Base-by-base conservation (phyloP, 1,284 basidiomycete species). In the Austroboletus sp. region DNA sequence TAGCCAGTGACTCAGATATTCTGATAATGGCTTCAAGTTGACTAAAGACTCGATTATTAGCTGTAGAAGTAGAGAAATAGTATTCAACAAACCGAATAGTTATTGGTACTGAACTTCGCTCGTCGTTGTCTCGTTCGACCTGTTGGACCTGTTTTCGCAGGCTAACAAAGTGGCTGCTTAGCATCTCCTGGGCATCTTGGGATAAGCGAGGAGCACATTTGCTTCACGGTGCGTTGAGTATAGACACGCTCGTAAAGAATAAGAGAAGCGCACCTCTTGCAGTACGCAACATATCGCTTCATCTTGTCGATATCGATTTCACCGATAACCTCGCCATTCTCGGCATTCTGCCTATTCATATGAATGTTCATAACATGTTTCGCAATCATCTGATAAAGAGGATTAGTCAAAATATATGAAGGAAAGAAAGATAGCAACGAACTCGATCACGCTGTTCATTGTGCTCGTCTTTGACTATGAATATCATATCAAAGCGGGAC, bases 401-500 rank as follows among this genome's bases (percentile, higher is more conserved):
- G 6, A 43, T 49, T 27, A 49, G 29, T 21, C 21, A 30, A 26
- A 21, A 38, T 39, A 37, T 4, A 12, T 19, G 6, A 30, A 35
- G 30, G 15, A 12, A 44, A 42, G 31, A 41, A 27, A 23, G 46
- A 23, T 7, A 32, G 40, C 26, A 25, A 66, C 78, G 23, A 48
- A 89, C 90, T 63, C 85, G 81, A 67, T 99, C 96, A 38, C 96
- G 79, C 42, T 76, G 73, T 68, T 98, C 96, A 63, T 98, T 92
- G 67, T 98, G 96, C 61, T 98, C 94, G 62, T 99, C 96, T 66
- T 90, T 94, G 55, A 99, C 89, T 57, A 99, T 96, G 72, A 98
- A 99, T 61, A 99, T 98, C 96, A 99, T 97, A 63, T 99, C 96
- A 68, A 99, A 99, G 52, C 96, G 85, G 44, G 92, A 97, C 67